Percentiles rank a stretch among this genome's conserved stretches.
Evolutionary conservation across 106 monocot genomes (phyloP).

Genomic region (Dioscorea zingiberensis): DNA sequence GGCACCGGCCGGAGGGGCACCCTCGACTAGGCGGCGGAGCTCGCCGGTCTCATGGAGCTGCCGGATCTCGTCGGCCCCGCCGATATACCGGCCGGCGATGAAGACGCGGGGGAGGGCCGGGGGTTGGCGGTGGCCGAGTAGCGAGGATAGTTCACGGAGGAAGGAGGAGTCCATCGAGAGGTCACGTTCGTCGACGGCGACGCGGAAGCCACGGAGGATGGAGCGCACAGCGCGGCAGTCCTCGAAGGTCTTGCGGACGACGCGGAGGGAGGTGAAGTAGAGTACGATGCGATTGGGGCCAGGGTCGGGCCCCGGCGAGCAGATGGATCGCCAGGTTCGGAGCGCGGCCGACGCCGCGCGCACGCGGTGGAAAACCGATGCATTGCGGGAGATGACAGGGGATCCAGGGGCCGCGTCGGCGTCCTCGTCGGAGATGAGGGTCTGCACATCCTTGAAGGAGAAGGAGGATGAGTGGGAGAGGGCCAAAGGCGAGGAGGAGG

Average conservation of each 20-base stretch:
- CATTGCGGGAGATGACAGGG: background rate
- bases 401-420: background rate
- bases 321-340: slow-evolving; percentile 5
- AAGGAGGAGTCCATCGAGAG: slow-evolving; percentile 49
- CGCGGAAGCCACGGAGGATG: slow-evolving; percentile 50
- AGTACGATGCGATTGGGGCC: slow-evolving; percentile 6
- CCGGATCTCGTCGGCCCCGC: slow-evolving; percentile 76
- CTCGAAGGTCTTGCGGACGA: slow-evolving; percentile 49
- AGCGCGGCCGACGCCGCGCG: background rate
- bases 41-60: slow-evolving; percentile 64
- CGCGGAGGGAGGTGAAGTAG: slow-evolving; percentile 66
- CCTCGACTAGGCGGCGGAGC: slow-evolving; percentile 42
- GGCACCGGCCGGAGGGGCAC: slow-evolving; percentile 28
- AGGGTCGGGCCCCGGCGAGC: background rate
- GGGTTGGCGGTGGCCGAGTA: slow-evolving; percentile 14
- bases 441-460: slow-evolving; percentile 9
- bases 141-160: slow-evolving; percentile 43
- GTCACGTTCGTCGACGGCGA: slow-evolving; percentile 57
- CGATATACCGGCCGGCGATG: slow-evolving; percentile 61
- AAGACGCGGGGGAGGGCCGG: slow-evolving; percentile 54
- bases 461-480: background rate
- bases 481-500: background rate
- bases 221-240: slow-evolving; percentile 56
- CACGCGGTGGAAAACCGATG: background rate
- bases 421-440: slow-evolving; percentile 4